These are phyloP conservation scores for Apiospora aurea DNA, from an alignment of 2,329 filamentous ascomycete genomes.

Conservation along the genomic window DNA sequence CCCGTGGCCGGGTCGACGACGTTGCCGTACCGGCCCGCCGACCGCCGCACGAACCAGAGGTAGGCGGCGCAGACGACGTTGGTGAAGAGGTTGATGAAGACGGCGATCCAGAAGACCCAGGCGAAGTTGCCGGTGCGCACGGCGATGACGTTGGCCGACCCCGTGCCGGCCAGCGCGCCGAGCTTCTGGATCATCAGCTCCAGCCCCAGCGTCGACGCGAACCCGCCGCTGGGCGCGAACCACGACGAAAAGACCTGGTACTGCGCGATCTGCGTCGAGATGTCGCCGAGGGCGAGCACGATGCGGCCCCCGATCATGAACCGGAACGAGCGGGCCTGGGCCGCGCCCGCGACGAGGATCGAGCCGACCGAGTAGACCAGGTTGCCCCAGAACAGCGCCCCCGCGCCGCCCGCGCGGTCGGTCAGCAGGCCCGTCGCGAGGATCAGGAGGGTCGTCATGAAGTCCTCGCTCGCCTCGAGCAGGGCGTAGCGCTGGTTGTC, in stretches of 20 bases:
- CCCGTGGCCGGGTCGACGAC: conserved; percentile 62
- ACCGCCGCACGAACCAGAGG: conserved; percentile 62
- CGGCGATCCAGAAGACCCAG: conserved; percentile 68
- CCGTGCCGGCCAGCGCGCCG: conserved; percentile 66
- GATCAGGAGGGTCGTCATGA: conserved; percentile 65
- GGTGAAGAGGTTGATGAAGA: conserved; percentile 70
- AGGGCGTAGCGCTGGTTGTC: conserved; percentile 66
- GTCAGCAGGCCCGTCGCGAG: conserved; percentile 62
- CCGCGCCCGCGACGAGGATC: conserved; percentile 64
- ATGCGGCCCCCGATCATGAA: conserved; percentile 67
- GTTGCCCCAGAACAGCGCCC: conserved; percentile 67
- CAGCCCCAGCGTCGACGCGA: conserved; percentile 66
- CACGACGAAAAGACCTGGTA: conserved; percentile 71
- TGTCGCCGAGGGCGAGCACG: conserved; percentile 65
- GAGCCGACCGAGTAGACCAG: conserved; percentile 64
- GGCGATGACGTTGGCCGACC: conserved; percentile 66
- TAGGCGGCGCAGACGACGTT: conserved; percentile 61
- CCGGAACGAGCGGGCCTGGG: conserved; percentile 61
- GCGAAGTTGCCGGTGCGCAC: conserved; percentile 64
- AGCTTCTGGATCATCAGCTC: conserved; percentile 68
- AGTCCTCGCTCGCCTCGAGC: conserved; percentile 66
- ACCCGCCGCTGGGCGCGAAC: conserved; percentile 68
- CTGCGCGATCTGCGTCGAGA: conserved; percentile 68
- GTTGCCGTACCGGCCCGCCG: conserved; percentile 53
- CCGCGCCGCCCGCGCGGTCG: conserved; percentile 64